Conservation (phyloP, 805 yeast genomes). For the Cyberlindnera subsufficiens region DNA sequence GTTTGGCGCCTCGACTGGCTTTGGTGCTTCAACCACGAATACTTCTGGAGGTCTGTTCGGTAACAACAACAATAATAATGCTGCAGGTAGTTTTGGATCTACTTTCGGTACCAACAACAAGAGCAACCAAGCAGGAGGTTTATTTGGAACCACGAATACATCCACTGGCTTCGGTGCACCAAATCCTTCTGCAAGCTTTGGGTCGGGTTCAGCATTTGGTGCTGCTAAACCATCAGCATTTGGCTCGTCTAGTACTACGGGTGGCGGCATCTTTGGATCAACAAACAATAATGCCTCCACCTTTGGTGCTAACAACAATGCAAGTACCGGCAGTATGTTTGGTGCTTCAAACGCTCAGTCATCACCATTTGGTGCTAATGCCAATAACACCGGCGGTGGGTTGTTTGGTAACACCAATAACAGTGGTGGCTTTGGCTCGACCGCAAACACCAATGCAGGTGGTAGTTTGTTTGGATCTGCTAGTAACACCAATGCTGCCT, state of each 20-base stretch:
- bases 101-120: constrained; percentile 28
- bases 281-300: constrained; percentile 19
- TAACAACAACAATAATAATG: constrained; percentile 20
- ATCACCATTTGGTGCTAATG: constrained; percentile 8
- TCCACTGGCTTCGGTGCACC: constrained; percentile 21
- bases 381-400: constrained; percentile 1
- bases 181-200: constrained; percentile 9
- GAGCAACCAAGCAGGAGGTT: constrained; percentile 19
- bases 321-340: constrained; percentile 2
- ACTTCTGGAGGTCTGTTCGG: constrained; percentile 30
- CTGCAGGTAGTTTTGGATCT: constrained; percentile 10
- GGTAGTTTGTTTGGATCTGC: constrained; percentile 9
- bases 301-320: constrained; percentile 25
- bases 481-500: constrained; percentile 5
- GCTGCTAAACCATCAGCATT: constrained; percentile 10
- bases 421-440: constrained; percentile 6
- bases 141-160: constrained; percentile 13
- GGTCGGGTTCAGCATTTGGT: constrained; percentile 27
- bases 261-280: constrained; percentile 42
- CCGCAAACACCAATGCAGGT: constrained; percentile 20
- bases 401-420: constrained; percentile 12
- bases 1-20: constrained; percentile 16
- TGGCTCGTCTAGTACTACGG: constrained; percentile 7
- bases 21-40: constrained; percentile 10
- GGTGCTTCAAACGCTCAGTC: constrained; percentile 4